Conservation (phyloP, 2,329 filamentous ascomycete species). For the Epichloe festucae region DNA sequence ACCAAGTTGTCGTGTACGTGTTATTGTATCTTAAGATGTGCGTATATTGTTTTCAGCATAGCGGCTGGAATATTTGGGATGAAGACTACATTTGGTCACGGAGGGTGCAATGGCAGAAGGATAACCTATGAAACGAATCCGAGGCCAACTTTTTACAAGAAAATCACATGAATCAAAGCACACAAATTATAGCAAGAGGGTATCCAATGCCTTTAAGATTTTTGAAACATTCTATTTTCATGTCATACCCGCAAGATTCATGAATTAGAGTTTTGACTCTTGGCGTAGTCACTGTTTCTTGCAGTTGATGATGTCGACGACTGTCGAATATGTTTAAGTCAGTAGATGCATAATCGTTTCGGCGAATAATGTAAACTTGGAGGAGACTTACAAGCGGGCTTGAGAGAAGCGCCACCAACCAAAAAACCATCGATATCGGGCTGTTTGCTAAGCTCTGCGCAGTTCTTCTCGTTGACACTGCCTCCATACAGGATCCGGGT, state of each 20-base stretch:
- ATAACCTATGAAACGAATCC: background rate
- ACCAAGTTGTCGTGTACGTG: constrained; percentile 11
- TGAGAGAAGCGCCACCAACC: constrained; percentile 89
- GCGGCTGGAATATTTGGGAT: constrained; percentile 14
- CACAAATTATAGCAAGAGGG: background rate
- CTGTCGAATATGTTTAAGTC: constrained; percentile 15
- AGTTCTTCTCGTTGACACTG: constrained; percentile 97
- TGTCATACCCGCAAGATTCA: background rate
- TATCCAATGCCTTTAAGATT: background rate
- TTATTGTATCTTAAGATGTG: constrained; percentile 15
- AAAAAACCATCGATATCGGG: constrained; percentile 95
- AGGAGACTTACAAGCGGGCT: constrained; percentile 69
- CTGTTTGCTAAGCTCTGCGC: constrained; percentile 81
- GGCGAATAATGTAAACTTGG: background rate
- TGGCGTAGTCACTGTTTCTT: constrained; percentile 28
- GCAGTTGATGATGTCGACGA: constrained; percentile 49
- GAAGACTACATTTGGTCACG: background rate
- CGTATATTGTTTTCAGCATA: constrained; percentile 12
- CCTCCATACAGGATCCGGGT: constrained; percentile 95
- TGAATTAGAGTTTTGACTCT: background rate
- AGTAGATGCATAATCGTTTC: background rate
- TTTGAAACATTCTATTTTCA: background rate
- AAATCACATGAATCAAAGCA: background rate
- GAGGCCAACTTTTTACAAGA: background rate
- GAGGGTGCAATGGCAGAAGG: background rate